Evolutionary conservation across 768 basidiomycete species (phyloP), one percentile per base, ranked within the genome.

Genomic region (Psilocybe subaeruginosa): DNA sequence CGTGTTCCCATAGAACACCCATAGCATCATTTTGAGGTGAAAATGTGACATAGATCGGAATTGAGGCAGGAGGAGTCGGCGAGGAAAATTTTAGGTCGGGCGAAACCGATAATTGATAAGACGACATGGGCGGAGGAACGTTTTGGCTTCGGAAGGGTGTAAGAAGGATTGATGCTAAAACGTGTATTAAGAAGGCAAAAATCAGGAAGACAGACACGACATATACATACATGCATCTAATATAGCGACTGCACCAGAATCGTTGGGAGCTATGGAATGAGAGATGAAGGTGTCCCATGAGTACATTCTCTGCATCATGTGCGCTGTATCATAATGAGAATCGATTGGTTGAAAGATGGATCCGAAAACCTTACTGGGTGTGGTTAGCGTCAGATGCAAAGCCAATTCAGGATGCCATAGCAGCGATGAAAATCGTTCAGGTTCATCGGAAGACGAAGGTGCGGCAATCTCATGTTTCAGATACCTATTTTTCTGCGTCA

Each of bases 71-170:
- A 29, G 59, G 57, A 55, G 63, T 53, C 37, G 64, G 62, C 37
- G 61, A 17, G 9, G 69, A 39, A 48, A 56, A 16, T 37, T 72
- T 62, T 11, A 67, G 48, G 12, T 69, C 65, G 8, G 73, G 67
- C 12, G 62, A 59, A 14, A 79, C 59, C 0, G 70, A 37, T 9
- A 84, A 76, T 62, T 80, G 74, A 61, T 82, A 80, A 1, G 93
- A 89, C 1, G 89, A 92, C 94, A 97, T 96, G 0, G 97, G 97
- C n/a, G 97, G 97, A n/a, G 97, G 97, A 4, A 97, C 84, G 70
- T 97, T 98, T 76, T 97, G 93, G 0, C 86, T 84, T 43, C 95
- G 85, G 82, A 99, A 99, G 14, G 97, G 92, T 2, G 97, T 99
- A 43, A 99, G 78, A 3, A 96, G 84, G 58, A 93, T 76, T 19